Conservation (phyloP, 352 stramenopile genomes). For the Globisporangium ultimum region DNA sequence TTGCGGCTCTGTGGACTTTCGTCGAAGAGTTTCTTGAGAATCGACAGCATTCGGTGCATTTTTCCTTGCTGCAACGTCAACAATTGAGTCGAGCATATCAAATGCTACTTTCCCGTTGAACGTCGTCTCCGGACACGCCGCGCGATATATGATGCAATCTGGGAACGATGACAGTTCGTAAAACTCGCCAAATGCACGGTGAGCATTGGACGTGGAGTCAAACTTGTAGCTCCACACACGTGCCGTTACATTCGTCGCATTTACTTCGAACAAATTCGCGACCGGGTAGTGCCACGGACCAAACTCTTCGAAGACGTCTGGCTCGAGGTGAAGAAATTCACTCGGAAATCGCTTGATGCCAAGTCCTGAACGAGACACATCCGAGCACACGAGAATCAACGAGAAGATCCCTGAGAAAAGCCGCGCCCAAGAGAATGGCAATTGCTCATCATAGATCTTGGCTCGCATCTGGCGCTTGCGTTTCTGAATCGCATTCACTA, state of each 20-base stretch:
- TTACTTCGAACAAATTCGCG: not conserved
- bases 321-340: not conserved
- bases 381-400: constrained; percentile 6
- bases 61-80: no score
- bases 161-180: constrained; percentile 3
- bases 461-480: constrained; percentile 1
- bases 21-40: no score
- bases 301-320: constrained; percentile 1
- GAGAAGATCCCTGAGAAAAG: constrained; percentile 4
- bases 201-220: constrained; percentile 10
- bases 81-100: not conserved
- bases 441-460: not conserved
- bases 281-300: constrained; percentile 6
- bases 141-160: constrained; percentile 6
- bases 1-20: not conserved
- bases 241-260: no score
- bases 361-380: not conserved
- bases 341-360: not conserved
- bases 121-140: not conserved
- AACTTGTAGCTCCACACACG: constrained; percentile 13
- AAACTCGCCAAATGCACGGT: constrained; percentile 4
- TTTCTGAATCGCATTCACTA: not conserved
- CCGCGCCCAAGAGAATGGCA: not conserved
- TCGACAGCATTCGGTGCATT: no score
- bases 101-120: not conserved